Evolutionary conservation across 768 basidiomycete genomes (phyloP), one percentile per base, ranked within the genome.

Genomic region (Calocera cornea): DNA sequence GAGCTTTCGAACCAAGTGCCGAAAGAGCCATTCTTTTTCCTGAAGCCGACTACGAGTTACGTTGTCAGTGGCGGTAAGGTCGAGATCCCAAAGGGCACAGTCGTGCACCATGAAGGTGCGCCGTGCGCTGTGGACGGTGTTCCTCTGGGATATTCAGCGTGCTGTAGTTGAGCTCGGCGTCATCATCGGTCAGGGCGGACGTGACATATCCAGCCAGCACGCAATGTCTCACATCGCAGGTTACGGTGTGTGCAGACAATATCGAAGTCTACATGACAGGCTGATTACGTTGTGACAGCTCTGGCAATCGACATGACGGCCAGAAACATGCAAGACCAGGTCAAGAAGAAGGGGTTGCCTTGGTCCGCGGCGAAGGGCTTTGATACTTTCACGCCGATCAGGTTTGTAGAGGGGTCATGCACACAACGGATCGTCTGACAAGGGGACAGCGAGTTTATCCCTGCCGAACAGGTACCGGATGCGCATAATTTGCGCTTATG

Each of bases 321-420:
- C 7, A 84, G 97, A 16, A 98, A 98, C 78, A 78, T 97, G 74
- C 97, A 99, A 76, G 90, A 97, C 66, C 86, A 86, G 63, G 91
- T 91, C 64, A 95, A 95, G 80, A 90, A 88, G 73, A 87, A 86
- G 64, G 92, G 97, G 11, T 82, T 98, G n/a, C 97, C 97, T 0
- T 99, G 97, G 97, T 86, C 88, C n/a, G 83, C 94, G 12, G 91
- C 88, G 1, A 98, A 99, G 77, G 95, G 95, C 1, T 97, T 97
- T 71, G 95, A 99, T 76, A 95, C 93, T 0, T 98, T 95, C 78
- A 92, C 90, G 2, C 94, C 94, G 1, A 83, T 95, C 70, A 88
- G 93, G 92, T 91, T 73, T 44, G 76, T 41, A 10, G 76, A 74
- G 1, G 40, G 12, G 72, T 69, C 17, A 7, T 8, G 19, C 29